Evolutionary conservation across 345 rosid genomes (phyloP), one percentile per base, ranked within the genome.

Genomic region (Kandelia obovata): DNA sequence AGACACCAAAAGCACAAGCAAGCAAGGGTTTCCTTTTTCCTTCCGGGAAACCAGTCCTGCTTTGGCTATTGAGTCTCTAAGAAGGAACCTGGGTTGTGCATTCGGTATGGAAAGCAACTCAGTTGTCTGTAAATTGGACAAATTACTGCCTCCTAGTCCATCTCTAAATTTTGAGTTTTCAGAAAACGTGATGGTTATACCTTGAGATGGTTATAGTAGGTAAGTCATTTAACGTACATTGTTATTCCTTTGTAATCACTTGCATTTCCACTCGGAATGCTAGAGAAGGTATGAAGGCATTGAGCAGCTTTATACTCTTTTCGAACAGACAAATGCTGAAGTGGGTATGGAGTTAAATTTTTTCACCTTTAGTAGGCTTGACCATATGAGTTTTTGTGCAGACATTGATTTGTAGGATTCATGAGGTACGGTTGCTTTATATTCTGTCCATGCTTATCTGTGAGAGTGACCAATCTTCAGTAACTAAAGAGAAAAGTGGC

Each of bases 61-160:
- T 23, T 5, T 49, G 0, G 47, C 46, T 39, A 8, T 43, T 16
- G 62, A 62, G 31, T 61, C 72, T 43, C 39, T 73, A 11, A 46
- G 19, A 73, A 39, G 63, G 26, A 27, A 67, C 46, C 61, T 67
- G 32, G 62, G 67, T 13, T 66, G n/a, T 56, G 66, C 53, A 32
- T 65, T 66, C 27, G 71, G 66, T 13, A 32, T 47, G 59, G 61
- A 66, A 47, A 49, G n/a, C 37, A 65, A 72, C 35, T 7, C 37
- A 25, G 53, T 9, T 66, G 5, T 16, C n/a, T 10, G 27, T 49
- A 26, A 49, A 31, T 43, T 49, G 7, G 7, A 62, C 19, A 64
- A 62, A 64, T 23, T 47, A 16, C 37, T 58, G 57, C 34, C 32
- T 55, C n/a, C 55, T 7, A 51, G 30, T 32, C 49, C 28, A 19